These are phyloP conservation scores for Carex arenaria DNA, from an alignment of 202 grass and related monocot species.

Conservation along the genomic window DNA sequence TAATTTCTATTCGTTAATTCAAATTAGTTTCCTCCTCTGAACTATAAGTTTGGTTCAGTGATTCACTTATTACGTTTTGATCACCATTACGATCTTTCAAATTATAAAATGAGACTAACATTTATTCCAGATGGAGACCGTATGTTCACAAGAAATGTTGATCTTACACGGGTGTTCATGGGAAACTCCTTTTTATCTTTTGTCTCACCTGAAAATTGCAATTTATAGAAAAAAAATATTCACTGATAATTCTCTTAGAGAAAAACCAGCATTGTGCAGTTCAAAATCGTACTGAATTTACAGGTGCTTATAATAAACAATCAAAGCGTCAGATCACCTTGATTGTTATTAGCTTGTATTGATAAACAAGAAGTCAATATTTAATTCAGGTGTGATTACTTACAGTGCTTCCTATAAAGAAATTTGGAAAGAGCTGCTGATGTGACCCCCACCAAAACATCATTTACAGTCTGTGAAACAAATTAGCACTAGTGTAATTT, in stretches of 20 bases:
- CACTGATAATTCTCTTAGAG: not conserved
- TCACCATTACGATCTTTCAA: not conserved
- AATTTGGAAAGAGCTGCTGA: conserved; percentile 54
- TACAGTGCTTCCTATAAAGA: conserved; percentile 46
- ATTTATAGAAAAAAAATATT: not conserved
- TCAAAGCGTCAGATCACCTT: not conserved
- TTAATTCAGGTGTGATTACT: not conserved
- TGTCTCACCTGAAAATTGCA: conserved; percentile 31
- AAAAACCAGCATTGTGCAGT: not conserved
- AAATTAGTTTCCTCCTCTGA: not conserved
- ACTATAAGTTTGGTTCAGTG: not conserved
- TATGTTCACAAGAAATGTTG: conserved; percentile 69
- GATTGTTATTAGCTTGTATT: not conserved
- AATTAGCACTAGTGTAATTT: not conserved
- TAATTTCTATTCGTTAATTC: not conserved
- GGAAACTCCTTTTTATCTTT: conserved; percentile 16
- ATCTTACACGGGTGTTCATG: conserved; percentile 42
- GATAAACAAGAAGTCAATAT: not conserved
- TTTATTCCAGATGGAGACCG: conserved; percentile 57
- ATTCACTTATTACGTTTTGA: not conserved
- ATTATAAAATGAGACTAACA: conserved; percentile 29
- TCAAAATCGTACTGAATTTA: not conserved
- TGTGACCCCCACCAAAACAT: conserved; percentile 67
- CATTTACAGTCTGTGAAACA: conserved; percentile 66
- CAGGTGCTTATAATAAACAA: not conserved